Evolutionary conservation across 116 monocot species (phyloP).

Genomic region (Zostera marina): DNA sequence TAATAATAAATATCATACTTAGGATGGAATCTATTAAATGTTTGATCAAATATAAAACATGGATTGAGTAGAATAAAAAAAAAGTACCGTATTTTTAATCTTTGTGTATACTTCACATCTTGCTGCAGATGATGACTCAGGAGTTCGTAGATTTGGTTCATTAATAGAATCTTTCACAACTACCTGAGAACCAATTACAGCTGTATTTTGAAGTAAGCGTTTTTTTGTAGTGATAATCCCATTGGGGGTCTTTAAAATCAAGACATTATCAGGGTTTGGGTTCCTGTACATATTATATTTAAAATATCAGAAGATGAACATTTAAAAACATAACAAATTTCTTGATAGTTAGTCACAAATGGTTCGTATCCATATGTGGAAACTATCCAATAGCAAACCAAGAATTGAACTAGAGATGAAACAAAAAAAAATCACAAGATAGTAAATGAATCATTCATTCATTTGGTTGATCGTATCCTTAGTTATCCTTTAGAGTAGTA

Average conservation of each 20-base stretch:
- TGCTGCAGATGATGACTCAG: constrained; percentile 45
- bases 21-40: background rate
- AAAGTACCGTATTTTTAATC: constrained; percentile 34
- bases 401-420: too few species aligned
- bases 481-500: too few species aligned
- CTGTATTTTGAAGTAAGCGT: constrained; percentile 42
- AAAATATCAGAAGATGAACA: background rate
- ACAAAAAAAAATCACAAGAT: too few species aligned
- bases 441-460: too few species aligned
- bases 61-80: background rate
- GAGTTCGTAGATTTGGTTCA: constrained; percentile 13
- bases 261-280: constrained; percentile 65
- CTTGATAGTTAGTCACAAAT: too few species aligned
- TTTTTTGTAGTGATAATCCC: constrained; percentile 50
- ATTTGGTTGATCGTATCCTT: too few species aligned
- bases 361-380: too few species aligned
- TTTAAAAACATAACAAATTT: background rate
- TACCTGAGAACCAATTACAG: constrained; percentile 33
- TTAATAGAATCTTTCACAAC: constrained; percentile 31
- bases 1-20: background rate
- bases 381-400: too few species aligned
- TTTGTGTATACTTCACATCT: constrained; percentile 59
- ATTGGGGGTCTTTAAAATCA: constrained; percentile 48
- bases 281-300: constrained; percentile 22
- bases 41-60: background rate